These are phyloP conservation scores for Cenchrus americanus DNA, from an alignment of 176 grass and related monocot species.

Conservation along the genomic window DNA sequence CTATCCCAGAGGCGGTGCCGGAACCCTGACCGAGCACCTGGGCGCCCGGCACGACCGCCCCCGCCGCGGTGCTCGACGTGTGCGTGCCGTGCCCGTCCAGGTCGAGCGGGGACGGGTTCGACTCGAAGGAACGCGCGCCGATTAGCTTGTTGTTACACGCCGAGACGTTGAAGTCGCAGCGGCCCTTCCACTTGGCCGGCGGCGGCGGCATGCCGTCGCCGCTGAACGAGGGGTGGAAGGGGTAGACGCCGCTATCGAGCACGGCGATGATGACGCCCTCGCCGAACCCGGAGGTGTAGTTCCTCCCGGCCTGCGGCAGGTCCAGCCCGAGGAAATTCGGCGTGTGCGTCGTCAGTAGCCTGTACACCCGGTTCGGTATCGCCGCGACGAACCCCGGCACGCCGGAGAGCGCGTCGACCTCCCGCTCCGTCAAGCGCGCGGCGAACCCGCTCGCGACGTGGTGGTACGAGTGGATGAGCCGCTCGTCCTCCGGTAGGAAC, in stretches of 20 bases:
- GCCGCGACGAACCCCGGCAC: conserved; percentile 56
- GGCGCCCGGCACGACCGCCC: conserved; percentile 43
- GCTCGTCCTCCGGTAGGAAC: conserved; percentile 44
- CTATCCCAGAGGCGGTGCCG: conserved; percentile 45
- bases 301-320: neutral
- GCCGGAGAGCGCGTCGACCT: conserved; percentile 40
- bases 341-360: conserved; percentile 61
- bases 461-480: conserved; percentile 59
- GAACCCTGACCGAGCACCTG: conserved; percentile 43
- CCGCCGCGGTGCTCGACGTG: conserved; percentile 66
- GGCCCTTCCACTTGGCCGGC: conserved; percentile 68
- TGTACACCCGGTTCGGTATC: conserved; percentile 22
- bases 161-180: conserved; percentile 69
- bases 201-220: conserved; percentile 55
- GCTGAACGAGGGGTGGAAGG: conserved; percentile 61
- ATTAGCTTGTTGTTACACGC: conserved; percentile 82
- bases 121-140: conserved; percentile 40
- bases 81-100: conserved; percentile 58
- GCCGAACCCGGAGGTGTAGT: conserved; percentile 20
- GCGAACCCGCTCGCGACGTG: conserved; percentile 71
- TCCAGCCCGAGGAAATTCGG: conserved; percentile 59
- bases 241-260: conserved; percentile 59
- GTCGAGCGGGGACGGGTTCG: conserved; percentile 11
- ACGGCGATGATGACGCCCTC: conserved; percentile 65
- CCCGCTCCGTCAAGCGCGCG: conserved; percentile 41